A percentile compares a stretch with the other conserved stretches of the same genome.
Evolutionary conservation across 306 rosid species (phyloP).

Genomic region (Rosa persica): DNA sequence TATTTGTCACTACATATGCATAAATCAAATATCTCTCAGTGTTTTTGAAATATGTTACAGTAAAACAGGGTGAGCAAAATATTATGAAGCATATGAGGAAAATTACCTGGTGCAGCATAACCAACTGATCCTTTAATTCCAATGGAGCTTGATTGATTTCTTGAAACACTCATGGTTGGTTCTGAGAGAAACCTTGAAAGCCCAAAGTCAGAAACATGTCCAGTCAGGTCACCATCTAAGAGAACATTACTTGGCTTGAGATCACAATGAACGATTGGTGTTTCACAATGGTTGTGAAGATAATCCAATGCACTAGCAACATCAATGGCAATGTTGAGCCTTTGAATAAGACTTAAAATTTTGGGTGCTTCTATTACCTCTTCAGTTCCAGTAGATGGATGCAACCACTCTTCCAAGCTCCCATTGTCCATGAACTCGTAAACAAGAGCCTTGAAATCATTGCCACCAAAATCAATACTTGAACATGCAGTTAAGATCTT

Average conservation of each 20-base stretch:
- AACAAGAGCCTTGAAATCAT: not conserved
- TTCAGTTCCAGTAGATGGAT: not conserved
- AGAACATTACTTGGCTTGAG: not conserved
- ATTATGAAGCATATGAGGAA: not conserved
- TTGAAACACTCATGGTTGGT: not conserved
- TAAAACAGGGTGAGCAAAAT: no score
- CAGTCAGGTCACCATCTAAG: not conserved
- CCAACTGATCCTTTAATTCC: not conserved
- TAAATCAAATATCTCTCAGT: no score
- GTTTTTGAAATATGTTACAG: not conserved
- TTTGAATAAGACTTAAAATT: not conserved
- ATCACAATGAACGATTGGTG: conserved; percentile 1
- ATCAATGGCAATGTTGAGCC: not conserved
- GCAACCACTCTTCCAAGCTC: not conserved
- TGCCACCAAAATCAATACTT: not conserved
- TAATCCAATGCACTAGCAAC: not conserved
- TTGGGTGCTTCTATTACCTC: not conserved
- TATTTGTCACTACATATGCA: not conserved
- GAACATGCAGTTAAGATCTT: not conserved
- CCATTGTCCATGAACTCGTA: not conserved
- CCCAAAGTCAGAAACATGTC: not conserved
- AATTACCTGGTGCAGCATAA: not conserved
- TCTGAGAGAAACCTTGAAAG: not conserved
- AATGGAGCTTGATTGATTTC: not conserved
- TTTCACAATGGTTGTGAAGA: not conserved